These are phyloP conservation scores for Amylostereum areolatum DNA, from an alignment of 1,284 basidiomycete species.

Conservation along the genomic window DNA sequence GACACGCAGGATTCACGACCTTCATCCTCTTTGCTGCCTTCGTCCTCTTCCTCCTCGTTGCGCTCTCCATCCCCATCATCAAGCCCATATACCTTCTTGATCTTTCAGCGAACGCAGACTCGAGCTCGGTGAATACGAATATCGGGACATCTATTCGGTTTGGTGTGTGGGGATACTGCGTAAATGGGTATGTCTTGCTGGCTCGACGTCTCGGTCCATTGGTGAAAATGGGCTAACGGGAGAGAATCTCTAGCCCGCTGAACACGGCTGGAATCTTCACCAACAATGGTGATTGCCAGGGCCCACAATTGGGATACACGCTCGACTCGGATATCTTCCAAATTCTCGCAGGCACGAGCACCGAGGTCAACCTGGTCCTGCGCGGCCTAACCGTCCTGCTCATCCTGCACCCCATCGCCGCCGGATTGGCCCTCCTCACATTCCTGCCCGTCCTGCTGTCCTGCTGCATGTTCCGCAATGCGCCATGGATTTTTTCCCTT, in stretches of 20 bases:
- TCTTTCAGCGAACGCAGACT: conserved; percentile 36
- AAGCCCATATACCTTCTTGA: conserved; percentile 64
- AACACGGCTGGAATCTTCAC: conserved; percentile 22
- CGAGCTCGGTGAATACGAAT: conserved; percentile 34
- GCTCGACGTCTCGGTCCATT: too few relatives aligned
- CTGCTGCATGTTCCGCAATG: conserved; percentile 34
- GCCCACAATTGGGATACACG: conserved; percentile 46
- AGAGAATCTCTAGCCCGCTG: conserved; percentile 21
- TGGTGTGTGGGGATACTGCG: conserved; percentile 74
- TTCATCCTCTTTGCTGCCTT: conserved; percentile 49
- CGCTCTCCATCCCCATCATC: conserved; percentile 68
- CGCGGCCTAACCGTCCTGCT: conserved; percentile 52
- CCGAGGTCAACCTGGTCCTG: conserved; percentile 39
- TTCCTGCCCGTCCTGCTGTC: conserved; percentile 48
- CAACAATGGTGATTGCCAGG: conserved; percentile 42
- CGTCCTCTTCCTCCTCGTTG: conserved; percentile 67
- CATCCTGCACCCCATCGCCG: conserved; percentile 58
- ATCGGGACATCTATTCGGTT: conserved; percentile 60
- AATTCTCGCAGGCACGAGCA: conserved; percentile 36
- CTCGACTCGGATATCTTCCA: conserved; percentile 25
- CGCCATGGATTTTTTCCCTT: conserved; percentile 51
- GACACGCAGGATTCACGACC: conserved; percentile 26
- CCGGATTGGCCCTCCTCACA: conserved; percentile 51
- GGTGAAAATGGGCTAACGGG: background rate
- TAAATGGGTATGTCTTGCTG: conserved; percentile 34